These are phyloP conservation scores for Rhodosporidiobolus sp. DNA, from an alignment of 768 basidiomycete species.

Conservation along the genomic window DNA sequence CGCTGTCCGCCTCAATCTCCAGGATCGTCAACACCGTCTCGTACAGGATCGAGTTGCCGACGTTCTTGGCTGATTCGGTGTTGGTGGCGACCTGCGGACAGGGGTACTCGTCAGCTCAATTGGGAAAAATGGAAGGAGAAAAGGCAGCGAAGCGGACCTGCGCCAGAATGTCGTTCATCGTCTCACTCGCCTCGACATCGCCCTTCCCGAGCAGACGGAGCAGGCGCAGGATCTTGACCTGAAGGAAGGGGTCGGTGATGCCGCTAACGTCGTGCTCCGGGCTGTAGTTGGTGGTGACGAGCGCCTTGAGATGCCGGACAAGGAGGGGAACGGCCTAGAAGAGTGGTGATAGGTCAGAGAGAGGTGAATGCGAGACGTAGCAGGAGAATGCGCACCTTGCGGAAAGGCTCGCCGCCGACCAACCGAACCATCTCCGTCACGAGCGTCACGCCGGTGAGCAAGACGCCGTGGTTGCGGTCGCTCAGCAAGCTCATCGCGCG, in stretches of 20 bases:
- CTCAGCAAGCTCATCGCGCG: conserved; percentile 88
- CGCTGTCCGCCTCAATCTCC: conserved; percentile 94
- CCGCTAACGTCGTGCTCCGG: conserved; percentile 99
- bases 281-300: conserved; percentile 93
- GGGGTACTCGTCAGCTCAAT: neutral
- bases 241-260: conserved; percentile 93
- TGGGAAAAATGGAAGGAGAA: neutral
- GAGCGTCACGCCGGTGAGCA: conserved; percentile 88
- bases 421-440: conserved; percentile 89
- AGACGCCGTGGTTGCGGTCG: conserved; percentile 94
- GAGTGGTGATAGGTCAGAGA: neutral
- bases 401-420: conserved; percentile 77
- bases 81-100: conserved; percentile 85
- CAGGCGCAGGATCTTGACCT: conserved; percentile 84
- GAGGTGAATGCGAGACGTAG: too few relatives aligned
- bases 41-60: conserved; percentile 95
- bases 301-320: conserved; percentile 88
- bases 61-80: conserved; percentile 95
- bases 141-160: conserved; percentile 58
- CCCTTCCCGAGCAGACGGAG: conserved; percentile 82
- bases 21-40: conserved; percentile 94
- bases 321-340: conserved; percentile 81
- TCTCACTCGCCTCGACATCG: conserved; percentile 81
- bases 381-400: conserved; percentile 63
- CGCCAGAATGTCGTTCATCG: conserved; percentile 97